phyloP scores from a whole-genome alignment of 331 rosid genomes.

The Stylosanthes scabra region DNA sequence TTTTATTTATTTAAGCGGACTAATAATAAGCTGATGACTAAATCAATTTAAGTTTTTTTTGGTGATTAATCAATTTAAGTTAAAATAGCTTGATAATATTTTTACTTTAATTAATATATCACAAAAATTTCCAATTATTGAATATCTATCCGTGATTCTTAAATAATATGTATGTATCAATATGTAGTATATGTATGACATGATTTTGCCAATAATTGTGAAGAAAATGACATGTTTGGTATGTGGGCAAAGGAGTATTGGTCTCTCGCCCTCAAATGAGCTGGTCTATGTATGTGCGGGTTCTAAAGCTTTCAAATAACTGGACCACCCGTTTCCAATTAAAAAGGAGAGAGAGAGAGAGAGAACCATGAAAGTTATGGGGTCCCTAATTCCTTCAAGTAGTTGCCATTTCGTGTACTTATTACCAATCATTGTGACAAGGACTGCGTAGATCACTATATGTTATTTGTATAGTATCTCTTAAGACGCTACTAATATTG shows the following conservation, averaged over 20 bases:
- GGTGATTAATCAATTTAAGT: too few relatives aligned
- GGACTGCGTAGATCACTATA: not conserved
- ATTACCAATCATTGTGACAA: conserved; percentile 18
- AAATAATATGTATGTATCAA: conserved; percentile 32
- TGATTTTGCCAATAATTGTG: conserved; percentile 30
- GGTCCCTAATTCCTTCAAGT: conserved; percentile 10
- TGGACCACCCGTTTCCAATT: conserved; percentile 32
- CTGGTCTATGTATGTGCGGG: conserved; percentile 47
- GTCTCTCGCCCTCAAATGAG: conserved; percentile 45
- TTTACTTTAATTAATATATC: too few relatives aligned
- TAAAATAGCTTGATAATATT: too few relatives aligned
- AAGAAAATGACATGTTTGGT: conserved; percentile 28
- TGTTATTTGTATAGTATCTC: too few relatives aligned
- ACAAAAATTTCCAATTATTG: too few relatives aligned
- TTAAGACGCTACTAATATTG: too few relatives aligned
- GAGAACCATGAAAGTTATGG: not conserved
- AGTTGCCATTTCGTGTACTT: conserved; percentile 1
- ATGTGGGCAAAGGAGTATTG: conserved; percentile 12
- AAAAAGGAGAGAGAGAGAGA: not conserved
- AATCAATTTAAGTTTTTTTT: too few relatives aligned
- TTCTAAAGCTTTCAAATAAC: conserved; percentile 32
- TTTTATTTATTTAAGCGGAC: too few relatives aligned
- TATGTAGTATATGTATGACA: not conserved
- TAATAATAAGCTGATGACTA: too few relatives aligned
- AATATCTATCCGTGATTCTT: conserved; percentile 18